These are phyloP conservation scores for Backusella australiensis DNA, from an alignment of 192 early-diverging fungal genomes.

Conservation along the genomic window DNA sequence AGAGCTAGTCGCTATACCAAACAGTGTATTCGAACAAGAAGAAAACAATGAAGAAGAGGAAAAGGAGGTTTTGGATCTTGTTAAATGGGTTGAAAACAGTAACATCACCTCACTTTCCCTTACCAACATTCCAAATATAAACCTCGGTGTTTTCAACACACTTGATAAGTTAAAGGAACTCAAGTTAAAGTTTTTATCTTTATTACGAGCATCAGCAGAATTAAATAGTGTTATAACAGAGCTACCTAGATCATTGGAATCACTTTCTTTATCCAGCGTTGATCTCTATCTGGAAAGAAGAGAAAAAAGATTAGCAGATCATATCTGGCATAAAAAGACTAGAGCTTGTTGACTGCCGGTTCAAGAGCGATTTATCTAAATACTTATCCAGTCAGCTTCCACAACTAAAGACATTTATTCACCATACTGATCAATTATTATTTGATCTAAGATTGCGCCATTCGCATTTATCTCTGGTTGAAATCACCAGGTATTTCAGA, in stretches of 20 bases:
- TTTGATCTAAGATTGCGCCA: neutral
- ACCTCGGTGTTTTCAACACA: neutral
- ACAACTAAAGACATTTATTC: neutral
- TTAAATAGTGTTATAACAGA: no score
- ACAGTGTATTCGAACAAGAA: neutral
- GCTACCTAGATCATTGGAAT: neutral
- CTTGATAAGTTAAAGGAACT: neutral
- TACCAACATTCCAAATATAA: neutral
- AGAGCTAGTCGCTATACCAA: neutral
- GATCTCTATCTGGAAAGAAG: neutral
- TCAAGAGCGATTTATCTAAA: neutral
- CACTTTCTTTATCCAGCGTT: neutral
- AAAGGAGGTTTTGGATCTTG: neutral
- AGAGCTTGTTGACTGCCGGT: neutral
- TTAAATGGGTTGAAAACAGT: neutral
- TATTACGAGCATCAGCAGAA: no score
- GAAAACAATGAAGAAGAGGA: neutral
- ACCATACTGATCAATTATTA: neutral
- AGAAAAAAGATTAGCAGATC: neutral
- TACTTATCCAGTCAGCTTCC: neutral
- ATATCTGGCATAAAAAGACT: neutral
- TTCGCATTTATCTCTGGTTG: neutral
- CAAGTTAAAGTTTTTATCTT: no score
- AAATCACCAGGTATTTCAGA: neutral
- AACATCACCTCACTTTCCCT: neutral